Percentiles rank a stretch among this genome's conserved stretches.
These are phyloP conservation scores for Linum tenue DNA, from an alignment of 345 rosid genomes.

Conservation along the genomic window DNA sequence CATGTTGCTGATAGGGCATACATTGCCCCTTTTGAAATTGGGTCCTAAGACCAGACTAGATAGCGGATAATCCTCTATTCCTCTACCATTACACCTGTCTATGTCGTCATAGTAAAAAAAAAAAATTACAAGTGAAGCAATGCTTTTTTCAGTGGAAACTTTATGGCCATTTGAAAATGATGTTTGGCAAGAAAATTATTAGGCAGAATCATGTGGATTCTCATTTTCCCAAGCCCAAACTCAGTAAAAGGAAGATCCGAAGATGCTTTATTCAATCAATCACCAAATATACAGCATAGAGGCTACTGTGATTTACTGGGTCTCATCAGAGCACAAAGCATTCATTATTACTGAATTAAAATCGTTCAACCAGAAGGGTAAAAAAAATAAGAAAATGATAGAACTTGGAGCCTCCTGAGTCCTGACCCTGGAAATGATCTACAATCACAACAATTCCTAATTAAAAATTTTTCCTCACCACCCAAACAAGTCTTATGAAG, in stretches of 20 bases:
- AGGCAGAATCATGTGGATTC: background rate
- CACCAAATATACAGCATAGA: constrained; percentile 6
- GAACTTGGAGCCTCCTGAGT: background rate
- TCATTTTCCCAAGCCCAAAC: background rate
- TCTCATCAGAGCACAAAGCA: background rate
- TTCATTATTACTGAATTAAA: background rate
- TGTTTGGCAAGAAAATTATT: background rate
- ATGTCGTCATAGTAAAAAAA: background rate
- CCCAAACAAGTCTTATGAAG: background rate
- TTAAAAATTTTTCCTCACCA: background rate
- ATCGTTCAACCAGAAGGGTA: background rate
- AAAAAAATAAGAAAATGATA: background rate
- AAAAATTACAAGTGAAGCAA: too few species aligned
- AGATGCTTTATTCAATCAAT: constrained; percentile 13
- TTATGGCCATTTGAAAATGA: background rate
- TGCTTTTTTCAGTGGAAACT: too few species aligned
- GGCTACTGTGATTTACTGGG: background rate
- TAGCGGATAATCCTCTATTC: constrained; percentile 1
- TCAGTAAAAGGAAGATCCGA: background rate
- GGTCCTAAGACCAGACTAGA: background rate
- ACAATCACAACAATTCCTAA: background rate
- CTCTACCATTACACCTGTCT: constrained; percentile 9
- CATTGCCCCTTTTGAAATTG: background rate
- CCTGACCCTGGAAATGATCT: background rate
- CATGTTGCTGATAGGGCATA: background rate